Evolutionary conservation across 2,329 filamentous ascomycete species (phyloP).

Genomic region (Trichoderma polysporum): DNA sequence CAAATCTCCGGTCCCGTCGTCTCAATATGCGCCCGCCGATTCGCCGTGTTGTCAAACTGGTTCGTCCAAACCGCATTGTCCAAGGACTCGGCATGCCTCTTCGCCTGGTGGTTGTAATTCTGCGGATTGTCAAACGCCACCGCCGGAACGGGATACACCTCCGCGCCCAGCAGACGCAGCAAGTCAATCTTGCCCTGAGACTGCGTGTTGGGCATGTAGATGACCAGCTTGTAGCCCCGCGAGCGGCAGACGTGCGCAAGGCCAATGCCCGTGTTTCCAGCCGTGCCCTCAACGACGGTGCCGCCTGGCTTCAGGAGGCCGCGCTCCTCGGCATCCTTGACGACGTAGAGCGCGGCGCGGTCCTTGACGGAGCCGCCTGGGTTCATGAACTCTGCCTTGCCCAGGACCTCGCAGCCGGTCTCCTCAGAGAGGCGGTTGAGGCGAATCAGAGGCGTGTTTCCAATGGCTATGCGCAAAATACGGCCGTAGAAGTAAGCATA

Average conservation of each 20-base stretch:
- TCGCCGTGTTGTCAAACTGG: conserved; percentile 96
- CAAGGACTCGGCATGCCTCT: conserved; percentile 79
- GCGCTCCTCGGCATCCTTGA: conserved; percentile 87
- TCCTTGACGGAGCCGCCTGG: conserved; percentile 96
- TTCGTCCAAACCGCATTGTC: conserved; percentile 97
- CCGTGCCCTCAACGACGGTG: conserved; percentile 95
- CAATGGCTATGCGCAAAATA: conserved; percentile 68
- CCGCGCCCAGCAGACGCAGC: conserved; percentile 83
- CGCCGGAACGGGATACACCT: conserved; percentile 93
- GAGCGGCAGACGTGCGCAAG: conserved; percentile 94
- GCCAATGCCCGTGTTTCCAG: conserved; percentile 96
- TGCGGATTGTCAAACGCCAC: conserved; percentile 92
- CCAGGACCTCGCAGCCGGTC: conserved; percentile 90
- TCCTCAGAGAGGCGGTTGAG: conserved; percentile 84
- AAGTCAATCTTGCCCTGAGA: conserved; percentile 97
- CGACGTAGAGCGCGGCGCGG: conserved; percentile 89
- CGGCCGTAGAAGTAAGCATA: background rate
- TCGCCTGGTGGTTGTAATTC: conserved; percentile 98
- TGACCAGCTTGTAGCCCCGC: conserved; percentile 90
- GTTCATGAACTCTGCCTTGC: conserved; percentile 99
- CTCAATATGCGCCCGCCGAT: conserved; percentile 90
- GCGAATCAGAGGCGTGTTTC: conserved; percentile 92
- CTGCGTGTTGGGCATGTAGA: conserved; percentile 99
- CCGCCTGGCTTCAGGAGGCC: conserved; percentile 81
- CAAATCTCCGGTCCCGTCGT: conserved; percentile 98